Percentiles rank a stretch among this genome's conserved stretches.
Evolutionary conservation across 148 eudicot genomes (phyloP).

Genomic region (Camellia japonica): DNA sequence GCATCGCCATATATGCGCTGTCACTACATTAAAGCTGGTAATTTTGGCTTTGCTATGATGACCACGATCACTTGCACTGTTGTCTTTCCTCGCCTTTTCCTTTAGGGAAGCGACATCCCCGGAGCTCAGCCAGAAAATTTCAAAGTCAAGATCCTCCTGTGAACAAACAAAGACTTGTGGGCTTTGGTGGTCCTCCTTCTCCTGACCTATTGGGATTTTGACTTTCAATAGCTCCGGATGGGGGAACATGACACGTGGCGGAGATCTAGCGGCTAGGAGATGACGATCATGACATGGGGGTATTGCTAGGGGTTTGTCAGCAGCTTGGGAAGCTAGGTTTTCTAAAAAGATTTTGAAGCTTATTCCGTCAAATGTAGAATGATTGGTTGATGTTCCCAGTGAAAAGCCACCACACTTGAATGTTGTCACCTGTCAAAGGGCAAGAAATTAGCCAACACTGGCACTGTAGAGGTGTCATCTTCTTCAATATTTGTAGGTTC

Average conservation of each 20-base stretch:
- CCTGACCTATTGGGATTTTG: constrained; percentile 31
- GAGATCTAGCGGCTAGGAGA: constrained; percentile 70
- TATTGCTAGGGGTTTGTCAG: constrained; percentile 48
- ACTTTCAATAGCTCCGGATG: constrained; percentile 74
- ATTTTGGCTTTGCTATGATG: constrained; percentile 17
- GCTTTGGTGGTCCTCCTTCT: neutral
- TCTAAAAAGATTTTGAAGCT: constrained; percentile 64
- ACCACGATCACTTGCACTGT: neutral
- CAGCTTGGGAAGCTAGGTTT: constrained; percentile 67
- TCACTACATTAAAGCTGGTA: constrained; percentile 71
- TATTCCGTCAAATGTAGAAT: constrained; percentile 65
- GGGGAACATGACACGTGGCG: constrained; percentile 74
- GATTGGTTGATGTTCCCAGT: constrained; percentile 73
- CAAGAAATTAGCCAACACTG: neutral
- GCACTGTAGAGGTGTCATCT: too few relatives aligned
- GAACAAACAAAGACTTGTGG: constrained; percentile 47
- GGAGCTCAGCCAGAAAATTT: constrained; percentile 49
- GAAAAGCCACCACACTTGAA: constrained; percentile 94
- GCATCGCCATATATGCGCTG: constrained; percentile 81
- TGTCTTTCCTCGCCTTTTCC: constrained; percentile 30
- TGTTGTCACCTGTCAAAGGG: constrained; percentile 52
- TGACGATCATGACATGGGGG: constrained; percentile 63
- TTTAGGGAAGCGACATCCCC: constrained; percentile 53
- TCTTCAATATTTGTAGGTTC: neutral
- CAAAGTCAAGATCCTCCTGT: constrained; percentile 56